Evolutionary conservation across 2,329 filamentous ascomycete genomes (phyloP).

Genomic region (Acephala macrosclerotiorum): DNA sequence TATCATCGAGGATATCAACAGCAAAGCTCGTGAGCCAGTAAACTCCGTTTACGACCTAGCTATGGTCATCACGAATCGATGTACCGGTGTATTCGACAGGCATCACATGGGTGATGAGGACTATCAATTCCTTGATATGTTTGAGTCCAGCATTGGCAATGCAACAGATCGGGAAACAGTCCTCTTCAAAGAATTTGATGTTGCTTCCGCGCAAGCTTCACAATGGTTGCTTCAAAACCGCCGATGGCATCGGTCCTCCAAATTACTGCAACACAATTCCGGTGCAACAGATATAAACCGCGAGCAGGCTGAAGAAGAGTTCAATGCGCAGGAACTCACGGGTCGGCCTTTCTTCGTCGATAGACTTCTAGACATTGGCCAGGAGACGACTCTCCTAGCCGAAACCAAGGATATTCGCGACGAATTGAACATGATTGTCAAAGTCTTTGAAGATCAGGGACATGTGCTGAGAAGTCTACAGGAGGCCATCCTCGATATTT

Average conservation of each 20-base stretch:
- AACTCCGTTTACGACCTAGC: slow-evolving; percentile 51
- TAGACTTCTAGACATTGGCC: slow-evolving; percentile 50
- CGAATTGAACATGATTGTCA: slow-evolving; percentile 55
- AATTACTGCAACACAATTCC: slow-evolving; percentile 19
- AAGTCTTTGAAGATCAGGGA: slow-evolving; percentile 47
- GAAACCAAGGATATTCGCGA: slow-evolving; percentile 57
- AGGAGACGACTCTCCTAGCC: slow-evolving; percentile 50
- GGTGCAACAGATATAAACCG: slow-evolving; percentile 16
- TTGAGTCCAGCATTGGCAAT: slow-evolving; percentile 38
- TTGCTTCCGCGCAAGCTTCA: slow-evolving; percentile 37
- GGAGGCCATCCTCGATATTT: slow-evolving; percentile 37
- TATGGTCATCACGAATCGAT: slow-evolving; percentile 50
- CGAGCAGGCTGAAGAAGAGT: slow-evolving; percentile 43
- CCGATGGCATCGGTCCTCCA: slow-evolving; percentile 27
- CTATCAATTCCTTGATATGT: slow-evolving; percentile 42
- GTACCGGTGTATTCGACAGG: slow-evolving; percentile 51
- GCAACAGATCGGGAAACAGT: slow-evolving; percentile 38
- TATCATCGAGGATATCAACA: slow-evolving; percentile 41
- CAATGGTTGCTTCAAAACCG: slow-evolving; percentile 36
- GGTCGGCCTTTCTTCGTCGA: slow-evolving; percentile 35
- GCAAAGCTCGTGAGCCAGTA: slow-evolving; percentile 44
- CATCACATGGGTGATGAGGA: slow-evolving; percentile 37
- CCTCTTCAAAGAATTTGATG: slow-evolving; percentile 39
- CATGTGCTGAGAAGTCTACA: slow-evolving; percentile 35
- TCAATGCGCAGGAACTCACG: slow-evolving; percentile 32